Conservation (phyloP, 2,329 filamentous ascomycete genomes). For the Calonectria pseudoturangicola region DNA sequence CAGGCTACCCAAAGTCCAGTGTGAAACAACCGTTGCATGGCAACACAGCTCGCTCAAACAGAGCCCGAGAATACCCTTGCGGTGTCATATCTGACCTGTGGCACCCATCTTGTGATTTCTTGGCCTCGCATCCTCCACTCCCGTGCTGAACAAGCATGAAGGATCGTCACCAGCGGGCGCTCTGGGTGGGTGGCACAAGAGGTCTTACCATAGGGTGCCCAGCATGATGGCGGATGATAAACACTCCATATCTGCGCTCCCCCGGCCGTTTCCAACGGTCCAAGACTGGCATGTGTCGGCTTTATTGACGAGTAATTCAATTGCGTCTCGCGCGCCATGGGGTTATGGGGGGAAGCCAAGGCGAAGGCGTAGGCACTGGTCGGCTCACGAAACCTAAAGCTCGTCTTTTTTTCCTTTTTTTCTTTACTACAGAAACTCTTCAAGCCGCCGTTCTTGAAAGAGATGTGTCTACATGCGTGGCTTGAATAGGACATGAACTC, state of each 20-base stretch:
- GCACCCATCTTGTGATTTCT: neutral
- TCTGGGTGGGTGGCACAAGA: slow-evolving; percentile 31
- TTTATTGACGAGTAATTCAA: neutral
- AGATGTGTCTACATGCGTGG: neutral
- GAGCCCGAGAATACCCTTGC: slow-evolving; percentile 1
- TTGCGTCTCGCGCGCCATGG: neutral
- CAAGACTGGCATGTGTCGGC: slow-evolving; percentile 22
- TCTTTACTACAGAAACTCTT: neutral
- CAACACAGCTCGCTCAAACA: slow-evolving; percentile 10
- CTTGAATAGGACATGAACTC: slow-evolving; percentile 6
- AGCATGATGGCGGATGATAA: slow-evolving; percentile 18
- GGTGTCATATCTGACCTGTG: slow-evolving; percentile 10
- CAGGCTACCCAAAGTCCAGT: neutral
- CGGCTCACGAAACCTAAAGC: neutral
- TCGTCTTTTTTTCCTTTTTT: too few species aligned
- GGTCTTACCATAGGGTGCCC: slow-evolving; percentile 11
- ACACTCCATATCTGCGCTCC: slow-evolving; percentile 29
- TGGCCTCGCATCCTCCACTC: neutral
- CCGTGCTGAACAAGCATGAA: slow-evolving; percentile 6
- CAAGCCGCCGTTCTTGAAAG: slow-evolving; percentile 7
- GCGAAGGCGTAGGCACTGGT: neutral
- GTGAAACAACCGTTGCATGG: slow-evolving; percentile 26
- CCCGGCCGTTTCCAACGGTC: slow-evolving; percentile 29
- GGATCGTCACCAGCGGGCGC: slow-evolving; percentile 20
- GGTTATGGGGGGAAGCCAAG: neutral